Conservation (phyloP, 805 yeast species). For the Spathaspora hagerdaliae region DNA sequence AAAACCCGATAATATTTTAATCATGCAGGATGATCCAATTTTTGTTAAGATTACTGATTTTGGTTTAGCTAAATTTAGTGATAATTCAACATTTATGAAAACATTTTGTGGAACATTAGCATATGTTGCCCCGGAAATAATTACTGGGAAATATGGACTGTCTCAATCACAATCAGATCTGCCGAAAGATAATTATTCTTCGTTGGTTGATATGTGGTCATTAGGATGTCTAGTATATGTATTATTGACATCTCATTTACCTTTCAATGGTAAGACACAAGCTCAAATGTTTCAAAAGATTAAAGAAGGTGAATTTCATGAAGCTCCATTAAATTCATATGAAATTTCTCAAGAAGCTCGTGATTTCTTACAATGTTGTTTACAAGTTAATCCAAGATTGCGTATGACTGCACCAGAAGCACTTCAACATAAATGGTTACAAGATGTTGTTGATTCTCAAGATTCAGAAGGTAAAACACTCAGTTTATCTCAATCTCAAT, state of each 20-base stretch:
- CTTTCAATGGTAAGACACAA: conserved; percentile 91
- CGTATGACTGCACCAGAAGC: conserved; percentile 78
- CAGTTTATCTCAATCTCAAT: conserved; percentile 67
- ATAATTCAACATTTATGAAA: conserved; percentile 79
- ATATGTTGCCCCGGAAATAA: conserved; percentile 94
- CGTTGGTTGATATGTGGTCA: conserved; percentile 96
- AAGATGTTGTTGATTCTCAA: conserved; percentile 12
- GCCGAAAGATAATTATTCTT: conserved; percentile 52
- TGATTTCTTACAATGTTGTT: conserved; percentile 63
- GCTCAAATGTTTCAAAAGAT: conserved; percentile 78
- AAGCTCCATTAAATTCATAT: conserved; percentile 63
- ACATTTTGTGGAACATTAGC: conserved; percentile 98
- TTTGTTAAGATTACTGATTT: conserved; percentile 92
- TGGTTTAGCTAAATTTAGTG: conserved; percentile 90
- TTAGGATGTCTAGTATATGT: conserved; percentile 93
- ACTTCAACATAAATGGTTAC: conserved; percentile 79
- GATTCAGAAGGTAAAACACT: conserved; percentile 25
- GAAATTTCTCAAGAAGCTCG: conserved; percentile 66
- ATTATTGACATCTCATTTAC: conserved; percentile 85
- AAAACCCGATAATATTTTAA: conserved; percentile 92
- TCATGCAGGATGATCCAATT: conserved; percentile 88
- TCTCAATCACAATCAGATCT: conserved; percentile 15
- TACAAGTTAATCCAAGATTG: conserved; percentile 71
- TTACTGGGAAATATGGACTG: conserved; percentile 50
- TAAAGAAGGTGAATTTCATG: conserved; percentile 73